Evolutionary conservation across 371 early-diverging fungal species (phyloP).

Genomic region (Mycotypha africana): DNA sequence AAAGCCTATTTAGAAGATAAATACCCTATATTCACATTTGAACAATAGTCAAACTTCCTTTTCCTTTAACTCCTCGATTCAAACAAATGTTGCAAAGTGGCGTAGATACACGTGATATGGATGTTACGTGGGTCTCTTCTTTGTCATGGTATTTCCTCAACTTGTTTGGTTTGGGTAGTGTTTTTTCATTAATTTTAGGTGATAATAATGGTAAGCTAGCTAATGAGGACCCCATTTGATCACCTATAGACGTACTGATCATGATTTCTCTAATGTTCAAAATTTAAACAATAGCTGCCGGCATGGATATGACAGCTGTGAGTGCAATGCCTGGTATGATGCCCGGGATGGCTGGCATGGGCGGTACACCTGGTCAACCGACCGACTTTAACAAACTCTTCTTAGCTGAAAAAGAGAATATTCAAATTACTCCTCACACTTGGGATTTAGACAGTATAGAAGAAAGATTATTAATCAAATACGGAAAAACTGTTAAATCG

Average conservation of each 20-base stretch:
- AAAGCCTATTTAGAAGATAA: too few relatives aligned
- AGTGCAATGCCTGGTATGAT: conserved; percentile 58
- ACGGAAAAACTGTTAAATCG: conserved; percentile 44
- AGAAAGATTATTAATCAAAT: conserved; percentile 72
- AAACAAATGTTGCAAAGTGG: conserved; percentile 97
- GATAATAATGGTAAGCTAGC: conserved; percentile 71
- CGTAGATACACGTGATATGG: conserved; percentile 94
- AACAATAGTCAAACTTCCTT: conserved; percentile 82
- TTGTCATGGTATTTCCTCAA: conserved; percentile 98
- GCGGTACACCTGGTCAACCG: conserved; percentile 67
- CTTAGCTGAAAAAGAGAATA: conserved; percentile 82
- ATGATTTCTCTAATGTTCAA: neutral
- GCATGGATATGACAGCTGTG: conserved; percentile 89
- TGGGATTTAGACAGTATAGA: conserved; percentile 87
- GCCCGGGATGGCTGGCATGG: conserved; percentile 36
- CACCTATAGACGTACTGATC: neutral
- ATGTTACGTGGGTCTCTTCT: conserved; percentile 95
- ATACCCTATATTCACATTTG: neutral
- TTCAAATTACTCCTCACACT: conserved; percentile 75
- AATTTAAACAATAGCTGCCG: conserved; percentile 63
- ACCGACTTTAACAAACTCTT: conserved; percentile 85
- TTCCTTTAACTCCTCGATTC: conserved; percentile 93
- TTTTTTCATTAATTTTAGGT: conserved; percentile 89
- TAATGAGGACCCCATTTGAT: neutral
- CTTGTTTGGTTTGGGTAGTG: conserved; percentile 90